These are phyloP conservation scores for Naganishia antarctica DNA, from an alignment of 768 basidiomycete species.

Conservation along the genomic window DNA sequence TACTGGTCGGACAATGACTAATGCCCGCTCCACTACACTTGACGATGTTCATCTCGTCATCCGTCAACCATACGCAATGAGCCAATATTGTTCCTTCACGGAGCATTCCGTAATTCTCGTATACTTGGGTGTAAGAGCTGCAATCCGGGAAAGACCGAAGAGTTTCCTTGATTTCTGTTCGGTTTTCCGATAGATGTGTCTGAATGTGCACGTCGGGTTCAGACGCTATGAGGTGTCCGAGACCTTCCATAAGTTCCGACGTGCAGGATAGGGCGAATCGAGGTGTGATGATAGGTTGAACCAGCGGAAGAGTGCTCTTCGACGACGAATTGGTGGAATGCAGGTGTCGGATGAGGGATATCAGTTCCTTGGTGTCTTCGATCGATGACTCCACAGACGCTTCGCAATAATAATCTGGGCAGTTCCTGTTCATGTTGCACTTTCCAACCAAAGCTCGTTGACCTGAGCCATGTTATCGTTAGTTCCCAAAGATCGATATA, in stretches of 20 bases:
- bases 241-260: conserved; percentile 58
- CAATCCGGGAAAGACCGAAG: conserved; percentile 63
- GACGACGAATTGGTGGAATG: conserved; percentile 34
- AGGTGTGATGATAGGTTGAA: conserved; percentile 86
- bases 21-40: conserved; percentile 65
- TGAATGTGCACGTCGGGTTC: conserved; percentile 67
- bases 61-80: conserved; percentile 75
- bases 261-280: conserved; percentile 94
- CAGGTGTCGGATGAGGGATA: conserved; percentile 65
- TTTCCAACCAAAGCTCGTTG: conserved; percentile 44
- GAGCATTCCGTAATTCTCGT: conserved; percentile 72
- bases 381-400: conserved; percentile 60
- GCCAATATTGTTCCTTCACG: conserved; percentile 76
- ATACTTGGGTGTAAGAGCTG: conserved; percentile 69
- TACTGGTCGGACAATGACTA: conserved; percentile 90
- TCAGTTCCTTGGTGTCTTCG: conserved; percentile 60
- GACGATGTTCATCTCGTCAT: conserved; percentile 69
- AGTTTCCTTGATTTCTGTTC: conserved; percentile 64
- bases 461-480: conserved; percentile 28
- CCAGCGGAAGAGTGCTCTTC: conserved; percentile 52
- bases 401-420: conserved; percentile 67
- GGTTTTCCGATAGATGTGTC: conserved; percentile 88
- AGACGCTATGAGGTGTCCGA: conserved; percentile 60
- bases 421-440: conserved; percentile 80
- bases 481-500: not conserved